Conservation (phyloP, 768 basidiomycete species). For the Phanerodontia chrysosporium region DNA sequence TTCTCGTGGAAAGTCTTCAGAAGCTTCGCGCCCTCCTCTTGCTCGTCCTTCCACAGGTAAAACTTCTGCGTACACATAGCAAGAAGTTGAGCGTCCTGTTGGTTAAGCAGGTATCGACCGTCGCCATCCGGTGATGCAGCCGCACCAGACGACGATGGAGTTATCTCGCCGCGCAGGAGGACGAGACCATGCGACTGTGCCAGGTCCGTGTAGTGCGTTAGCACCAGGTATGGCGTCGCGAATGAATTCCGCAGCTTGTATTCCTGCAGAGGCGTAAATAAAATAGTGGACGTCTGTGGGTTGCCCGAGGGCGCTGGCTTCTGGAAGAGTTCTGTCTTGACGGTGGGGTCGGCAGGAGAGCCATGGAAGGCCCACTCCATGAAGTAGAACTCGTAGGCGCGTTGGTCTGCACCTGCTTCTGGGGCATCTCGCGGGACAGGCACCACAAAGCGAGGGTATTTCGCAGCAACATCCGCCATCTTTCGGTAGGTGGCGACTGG, state of each 20-base stretch:
- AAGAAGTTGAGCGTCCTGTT: conserved; percentile 82
- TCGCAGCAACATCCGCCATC: conserved; percentile 59
- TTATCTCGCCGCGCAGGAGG: conserved; percentile 88
- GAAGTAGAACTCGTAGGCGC: conserved; percentile 75
- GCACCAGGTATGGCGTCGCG: conserved; percentile 85
- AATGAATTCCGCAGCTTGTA: conserved; percentile 83
- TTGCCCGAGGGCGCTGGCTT: conserved; percentile 34
- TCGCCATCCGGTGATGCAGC: conserved; percentile 29
- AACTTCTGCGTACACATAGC: conserved; percentile 80
- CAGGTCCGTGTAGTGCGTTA: conserved; percentile 92
- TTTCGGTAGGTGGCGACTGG: conserved; percentile 67
- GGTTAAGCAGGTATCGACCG: conserved; percentile 57
- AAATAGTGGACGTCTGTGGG: conserved; percentile 64
- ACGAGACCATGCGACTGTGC: conserved; percentile 75
- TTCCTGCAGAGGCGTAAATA: conserved; percentile 92
- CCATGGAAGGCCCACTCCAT: conserved; percentile 90
- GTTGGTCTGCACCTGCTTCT: conserved; percentile 26
- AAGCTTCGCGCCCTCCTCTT: conserved; percentile 42
- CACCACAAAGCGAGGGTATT: conserved; percentile 77
- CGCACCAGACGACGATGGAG: conserved; percentile 47
- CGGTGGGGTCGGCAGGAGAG: conserved; percentile 47
- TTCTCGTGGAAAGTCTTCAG: conserved; percentile 73
- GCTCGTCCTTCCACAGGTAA: conserved; percentile 57
- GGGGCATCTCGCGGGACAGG: conserved; percentile 61
- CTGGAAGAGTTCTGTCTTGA: conserved; percentile 41